Base-by-base conservation (phyloP, 2,329 filamentous ascomycete species). In the Penicillium hesseltinei region DNA sequence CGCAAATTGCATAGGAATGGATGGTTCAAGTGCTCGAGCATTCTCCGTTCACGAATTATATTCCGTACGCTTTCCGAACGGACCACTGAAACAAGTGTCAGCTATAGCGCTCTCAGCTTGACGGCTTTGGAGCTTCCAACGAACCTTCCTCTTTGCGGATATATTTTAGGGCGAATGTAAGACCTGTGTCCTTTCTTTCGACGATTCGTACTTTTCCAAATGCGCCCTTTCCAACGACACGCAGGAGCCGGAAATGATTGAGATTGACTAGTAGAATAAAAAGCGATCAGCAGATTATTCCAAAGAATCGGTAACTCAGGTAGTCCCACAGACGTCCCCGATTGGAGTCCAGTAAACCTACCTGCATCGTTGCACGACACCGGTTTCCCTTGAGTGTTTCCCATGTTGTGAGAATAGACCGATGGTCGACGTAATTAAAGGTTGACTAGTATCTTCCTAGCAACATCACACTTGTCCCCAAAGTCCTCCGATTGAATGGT, bases 121-220 rank as follows among this genome's bases (percentile, higher is more conserved):
- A 4, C 5, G 31, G n/a, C 21, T 9, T 23, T 36, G 19, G 8
- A 33, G 29, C 36, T 39, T 36, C 47, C 21, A 8, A 61, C 61
- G 27, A 61, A 71, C 92, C 90, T 85, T 97, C 93, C 89, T 97
- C 93, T 84, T 97, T 97, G 66, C 92, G 88, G 64, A 97, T 97
- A 76, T 97, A 97, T 77, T 99, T 99, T 64, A 99, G 83, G 44
- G 94, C 94, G 76, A 99, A 99, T 3, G 92, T 93, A 69, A 97
- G 79, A 56, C 88, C 88, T 1, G 92, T 96, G 73, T 99, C 94
- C 78, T 97, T 97, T 66, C 92, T 87, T 82, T 99, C 94, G 71
- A 99, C 94, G 66, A 99, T 99, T 70, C 94, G 89, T 61, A 99
- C 94, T 78, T 99, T 99, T 70, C 94, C 94, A 80, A 99, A 99